Evolutionary conservation across 805 yeast species (phyloP).

Genomic region (Nakazawaea ernobii): DNA sequence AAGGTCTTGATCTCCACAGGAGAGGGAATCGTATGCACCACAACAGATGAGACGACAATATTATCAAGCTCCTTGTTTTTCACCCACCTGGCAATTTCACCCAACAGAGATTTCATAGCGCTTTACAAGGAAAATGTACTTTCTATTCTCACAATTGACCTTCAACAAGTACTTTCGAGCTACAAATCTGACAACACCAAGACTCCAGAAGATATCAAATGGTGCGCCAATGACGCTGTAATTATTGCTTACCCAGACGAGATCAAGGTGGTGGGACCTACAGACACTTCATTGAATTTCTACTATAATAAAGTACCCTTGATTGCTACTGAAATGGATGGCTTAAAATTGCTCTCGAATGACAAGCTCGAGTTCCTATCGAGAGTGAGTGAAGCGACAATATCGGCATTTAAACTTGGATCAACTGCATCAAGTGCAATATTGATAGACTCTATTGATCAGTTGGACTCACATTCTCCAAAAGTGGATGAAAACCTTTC

Average conservation of each 20-base stretch:
- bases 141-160: slow-evolving; percentile 43
- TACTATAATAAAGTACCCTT: slow-evolving; percentile 36
- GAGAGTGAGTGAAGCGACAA: slow-evolving; percentile 52
- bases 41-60: neutral
- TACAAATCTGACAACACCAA: slow-evolving; percentile 28
- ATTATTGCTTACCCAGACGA: slow-evolving; percentile 56
- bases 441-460: slow-evolving; percentile 69
- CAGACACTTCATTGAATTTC: slow-evolving; percentile 49
- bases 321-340: slow-evolving; percentile 56
- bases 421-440: slow-evolving; percentile 81
- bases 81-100: slow-evolving; percentile 36
- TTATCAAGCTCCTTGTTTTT: slow-evolving; percentile 27
- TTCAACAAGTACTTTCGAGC: slow-evolving; percentile 37
- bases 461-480: slow-evolving; percentile 63
- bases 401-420: slow-evolving; percentile 72
- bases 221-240: slow-evolving; percentile 88
- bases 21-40: neutral
- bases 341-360: slow-evolving; percentile 59
- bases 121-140: slow-evolving; percentile 37
- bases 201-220: slow-evolving; percentile 45
- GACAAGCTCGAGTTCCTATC: slow-evolving; percentile 55
- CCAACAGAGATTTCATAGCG: slow-evolving; percentile 53
- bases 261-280: slow-evolving; percentile 66
- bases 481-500: slow-evolving; percentile 74
- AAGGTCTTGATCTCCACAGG: slow-evolving; percentile 9